These are phyloP conservation scores for Aureobasidium lini DNA, from an alignment of 2,329 filamentous ascomycete genomes.

Conservation along the genomic window DNA sequence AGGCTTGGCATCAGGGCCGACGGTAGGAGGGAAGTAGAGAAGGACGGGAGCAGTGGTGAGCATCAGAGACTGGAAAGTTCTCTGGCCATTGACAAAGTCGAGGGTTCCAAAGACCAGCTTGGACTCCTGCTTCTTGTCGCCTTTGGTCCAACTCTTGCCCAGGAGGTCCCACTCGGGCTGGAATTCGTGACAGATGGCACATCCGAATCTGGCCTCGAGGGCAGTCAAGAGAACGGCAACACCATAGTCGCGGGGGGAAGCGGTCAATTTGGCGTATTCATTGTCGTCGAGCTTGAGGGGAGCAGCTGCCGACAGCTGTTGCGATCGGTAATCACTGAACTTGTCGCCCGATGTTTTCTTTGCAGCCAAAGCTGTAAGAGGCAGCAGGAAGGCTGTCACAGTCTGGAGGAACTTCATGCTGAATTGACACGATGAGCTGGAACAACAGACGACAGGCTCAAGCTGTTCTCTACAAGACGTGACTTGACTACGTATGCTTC, in stretches of 20 bases:
- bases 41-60: constrained; percentile 92
- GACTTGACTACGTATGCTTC: constrained; percentile 7
- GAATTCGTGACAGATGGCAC: constrained; percentile 80
- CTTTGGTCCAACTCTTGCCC: constrained; percentile 77
- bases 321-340: constrained; percentile 63
- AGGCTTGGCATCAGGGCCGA: constrained; percentile 67
- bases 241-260: constrained; percentile 73
- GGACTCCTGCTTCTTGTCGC: constrained; percentile 66
- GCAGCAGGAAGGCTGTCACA: constrained; percentile 56
- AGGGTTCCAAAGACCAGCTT: constrained; percentile 73
- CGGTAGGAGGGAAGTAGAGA: constrained; percentile 77
- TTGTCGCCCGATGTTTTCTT: constrained; percentile 56
- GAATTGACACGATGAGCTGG: background rate
- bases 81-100: constrained; percentile 79
- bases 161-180: constrained; percentile 91
- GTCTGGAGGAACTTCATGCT: constrained; percentile 61
- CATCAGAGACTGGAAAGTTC: constrained; percentile 85
- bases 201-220: constrained; percentile 73
- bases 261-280: constrained; percentile 67
- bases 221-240: constrained; percentile 80
- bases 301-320: constrained; percentile 52
- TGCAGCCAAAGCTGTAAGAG: constrained; percentile 53
- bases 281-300: constrained; percentile 73
- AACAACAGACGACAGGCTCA: background rate
- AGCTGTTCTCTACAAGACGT: background rate